Evolutionary conservation across 2,329 filamentous ascomycete genomes (phyloP), one percentile per base, ranked within the genome.

Genomic region (Claviceps pusilla): DNA sequence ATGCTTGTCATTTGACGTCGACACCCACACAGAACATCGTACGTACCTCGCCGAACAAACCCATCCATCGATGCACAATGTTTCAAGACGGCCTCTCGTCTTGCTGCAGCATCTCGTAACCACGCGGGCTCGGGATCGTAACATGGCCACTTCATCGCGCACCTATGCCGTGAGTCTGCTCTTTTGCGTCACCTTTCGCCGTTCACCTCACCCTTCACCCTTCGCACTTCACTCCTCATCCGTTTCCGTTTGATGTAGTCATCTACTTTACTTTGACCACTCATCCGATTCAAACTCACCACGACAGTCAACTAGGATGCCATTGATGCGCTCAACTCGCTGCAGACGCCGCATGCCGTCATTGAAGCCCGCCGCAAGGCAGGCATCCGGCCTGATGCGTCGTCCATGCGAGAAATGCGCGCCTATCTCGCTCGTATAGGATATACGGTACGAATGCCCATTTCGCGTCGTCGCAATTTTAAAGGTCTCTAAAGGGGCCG

Each of bases 301-400:
- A 47, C 31, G 35, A 41, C 54, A 46, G 7, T 31, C 42, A 14
- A 28, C 2, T 60, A 95, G 89, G 89, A 93, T 67, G 93, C 91
- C 50, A 83, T 97, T 58, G 75, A 82, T 60, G 82, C 86, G 43
- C 79, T 97, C 64, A 97, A 97, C 69, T 86, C 87, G 48, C 81
- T 97, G 51, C 93, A 98, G 69, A 89, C 87, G 46, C 94, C 95
- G 52, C 91, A 85, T 65, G 80, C 85, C 50, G 78, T 89, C 52
- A 79, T 96, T 19, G 83, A 95, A 65, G 82, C 84, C 51, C 83
- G 93, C 52, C 78, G 82, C 54, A 87, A 87, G 66, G 85, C 84
- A 19, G 86, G 88, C 24, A 73, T 82, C 58, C 78, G 76, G 33
- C 82, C 87, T 63, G 86, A 93, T 68, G 75, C 80, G 56, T 74